Evolutionary conservation across 441 rosid genomes (phyloP), one percentile per base, ranked within the genome.

Genomic region (Bocquillonia castaneifolia): DNA sequence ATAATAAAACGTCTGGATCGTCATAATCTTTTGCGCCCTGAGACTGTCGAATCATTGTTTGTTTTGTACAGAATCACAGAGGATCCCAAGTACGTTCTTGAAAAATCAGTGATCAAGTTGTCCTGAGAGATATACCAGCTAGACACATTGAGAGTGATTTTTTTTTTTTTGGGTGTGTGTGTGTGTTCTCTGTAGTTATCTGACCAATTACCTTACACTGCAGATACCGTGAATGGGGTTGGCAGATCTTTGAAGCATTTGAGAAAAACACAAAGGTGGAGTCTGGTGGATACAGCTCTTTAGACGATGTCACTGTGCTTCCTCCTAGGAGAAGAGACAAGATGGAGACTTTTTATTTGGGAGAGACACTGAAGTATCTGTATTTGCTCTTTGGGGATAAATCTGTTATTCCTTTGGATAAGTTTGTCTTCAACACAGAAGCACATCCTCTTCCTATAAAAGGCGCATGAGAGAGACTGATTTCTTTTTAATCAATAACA

Each of bases 141-240:
- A n/a, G n/a, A n/a, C n/a, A n/a, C n/a, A n/a, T n/a, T n/a, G n/a
- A n/a, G n/a, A n/a, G n/a, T n/a, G n/a, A n/a, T n/a, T n/a, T n/a
- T n/a, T n/a, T n/a, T n/a, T n/a, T n/a, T n/a, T n/a, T n/a, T n/a
- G n/a, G n/a, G n/a, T n/a, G n/a, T n/a, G n/a, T n/a, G n/a, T n/a
- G n/a, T n/a, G 25, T 10, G n/a, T 1, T 44, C 47, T 61, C 40
- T 54, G 50, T 62, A 20, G 54, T 61, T 22, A 40, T 52, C 55
- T 79, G 67, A 79, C 67, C 63, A 56, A 67, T 40, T 66, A 58
- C 36, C 54, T 18, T 51, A 36, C 45, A 25, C 58, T 83, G 83
- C 86, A 91, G 97, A 76, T 91, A 93, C 71, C 82, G 91, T 65
- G 96, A 93, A 71, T 93, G 95, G 96, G 97, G 97, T 75, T 93